A percentile compares a stretch with the other conserved stretches of the same genome.
phyloP scores from a whole-genome alignment of 139 green algal species.

The Tetradesmus obliquus region DNA sequence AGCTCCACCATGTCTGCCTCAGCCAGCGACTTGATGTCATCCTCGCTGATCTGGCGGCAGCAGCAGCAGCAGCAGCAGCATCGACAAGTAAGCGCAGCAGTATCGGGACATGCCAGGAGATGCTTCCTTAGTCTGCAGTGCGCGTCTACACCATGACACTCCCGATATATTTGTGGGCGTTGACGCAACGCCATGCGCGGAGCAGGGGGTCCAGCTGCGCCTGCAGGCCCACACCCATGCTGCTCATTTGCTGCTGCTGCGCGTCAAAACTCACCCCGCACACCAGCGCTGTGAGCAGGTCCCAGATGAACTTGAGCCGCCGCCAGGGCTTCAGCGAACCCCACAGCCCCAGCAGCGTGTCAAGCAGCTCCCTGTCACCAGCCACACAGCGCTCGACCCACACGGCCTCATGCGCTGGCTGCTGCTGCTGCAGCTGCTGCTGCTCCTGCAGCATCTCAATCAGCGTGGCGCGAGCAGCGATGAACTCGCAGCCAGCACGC shows the following conservation, averaged over 20 bases:
- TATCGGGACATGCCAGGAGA: background rate
- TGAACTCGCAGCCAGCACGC: slow-evolving; percentile 38
- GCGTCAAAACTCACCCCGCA: background rate
- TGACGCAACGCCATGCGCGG: too few relatives aligned
- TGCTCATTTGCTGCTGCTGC: background rate
- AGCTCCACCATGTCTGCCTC: slow-evolving; percentile 28
- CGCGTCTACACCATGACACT: too few relatives aligned
- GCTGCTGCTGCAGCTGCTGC: background rate
- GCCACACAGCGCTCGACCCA: background rate
- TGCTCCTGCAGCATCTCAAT: slow-evolving; percentile 8
- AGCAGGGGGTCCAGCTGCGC: too few relatives aligned
- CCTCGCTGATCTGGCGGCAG: slow-evolving; percentile 19
- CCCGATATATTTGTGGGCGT: too few relatives aligned
- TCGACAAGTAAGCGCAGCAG: background rate
- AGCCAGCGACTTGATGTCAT: background rate
- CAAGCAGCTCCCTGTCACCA: slow-evolving; percentile 19
- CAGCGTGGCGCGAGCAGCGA: slow-evolving; percentile 16
- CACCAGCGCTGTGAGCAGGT: background rate
- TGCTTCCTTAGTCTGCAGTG: too few relatives aligned
- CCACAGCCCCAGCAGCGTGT: slow-evolving; percentile 43
- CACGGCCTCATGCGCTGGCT: background rate
- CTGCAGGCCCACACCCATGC: background rate
- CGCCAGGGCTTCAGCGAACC: slow-evolving; percentile 16
- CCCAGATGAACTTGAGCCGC: slow-evolving; percentile 17
- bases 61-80: background rate